A percentile compares a stretch with the other conserved stretches of the same genome.
Evolutionary conservation across 2,329 filamentous ascomycete genomes (phyloP).

Genomic region (Exophiala mesophila): DNA sequence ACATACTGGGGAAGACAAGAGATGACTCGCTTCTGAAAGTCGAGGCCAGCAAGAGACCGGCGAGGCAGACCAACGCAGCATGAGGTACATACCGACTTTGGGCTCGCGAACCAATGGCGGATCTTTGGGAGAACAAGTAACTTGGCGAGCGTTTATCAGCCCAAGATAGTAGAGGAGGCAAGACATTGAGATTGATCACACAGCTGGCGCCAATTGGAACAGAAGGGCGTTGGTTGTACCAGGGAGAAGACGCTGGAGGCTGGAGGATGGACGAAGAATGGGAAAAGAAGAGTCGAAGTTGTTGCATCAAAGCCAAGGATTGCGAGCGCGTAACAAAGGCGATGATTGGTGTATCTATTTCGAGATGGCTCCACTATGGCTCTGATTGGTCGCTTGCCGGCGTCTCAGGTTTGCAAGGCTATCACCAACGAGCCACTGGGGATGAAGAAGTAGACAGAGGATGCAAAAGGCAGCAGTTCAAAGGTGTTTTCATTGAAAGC

Average conservation of each 20-base stretch:
- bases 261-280: slow-evolving; percentile 8
- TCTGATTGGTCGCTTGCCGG: no score
- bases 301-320: slow-evolving; percentile 3
- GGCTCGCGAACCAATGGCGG: no score
- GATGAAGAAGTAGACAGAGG: no score
- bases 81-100: background rate
- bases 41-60: background rate
- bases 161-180: slow-evolving; percentile 20
- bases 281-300: slow-evolving; percentile 3
- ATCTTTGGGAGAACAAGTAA: slow-evolving; percentile 11
- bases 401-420: no score
- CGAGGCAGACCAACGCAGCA: background rate
- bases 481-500: no score
- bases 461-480: no score
- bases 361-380: background rate
- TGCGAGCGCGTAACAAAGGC: slow-evolving; percentile 10
- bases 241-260: slow-evolving; percentile 2
- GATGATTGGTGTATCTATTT: slow-evolving; percentile 21
- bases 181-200: slow-evolving; percentile 23
- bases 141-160: slow-evolving; percentile 20
- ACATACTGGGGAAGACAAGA: slow-evolving; percentile 2
- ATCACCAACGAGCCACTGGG: no score
- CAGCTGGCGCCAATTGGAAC: slow-evolving; percentile 11
- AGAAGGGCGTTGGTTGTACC: slow-evolving; percentile 8
- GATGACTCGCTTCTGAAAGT: no score